These are phyloP conservation scores for Amaranthus tricolor DNA, from an alignment of 179 eudicot genomes.

Conservation along the genomic window DNA sequence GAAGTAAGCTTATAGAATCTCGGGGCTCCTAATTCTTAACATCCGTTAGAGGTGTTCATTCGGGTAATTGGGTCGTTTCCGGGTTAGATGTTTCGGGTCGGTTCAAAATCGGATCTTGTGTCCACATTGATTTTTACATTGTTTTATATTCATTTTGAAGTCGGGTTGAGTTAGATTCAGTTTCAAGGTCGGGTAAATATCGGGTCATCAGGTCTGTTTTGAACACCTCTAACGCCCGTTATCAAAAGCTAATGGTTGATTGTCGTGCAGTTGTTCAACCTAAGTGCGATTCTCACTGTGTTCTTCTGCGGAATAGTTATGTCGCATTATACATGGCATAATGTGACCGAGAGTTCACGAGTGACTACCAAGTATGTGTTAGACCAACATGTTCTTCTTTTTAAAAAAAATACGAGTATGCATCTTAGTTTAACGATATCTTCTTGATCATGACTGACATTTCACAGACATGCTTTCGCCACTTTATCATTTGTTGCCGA, in stretches of 20 bases:
- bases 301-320: conserved; percentile 98
- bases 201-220: too few relatives aligned
- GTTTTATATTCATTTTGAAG: too few relatives aligned
- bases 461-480: conserved; percentile 85
- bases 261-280: conserved; percentile 64
- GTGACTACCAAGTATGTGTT: conserved; percentile 73
- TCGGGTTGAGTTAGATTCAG: too few relatives aligned
- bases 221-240: too few relatives aligned
- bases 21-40: background rate
- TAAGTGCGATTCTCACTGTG: conserved; percentile 93
- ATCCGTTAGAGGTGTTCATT: too few relatives aligned
- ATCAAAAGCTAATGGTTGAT: background rate
- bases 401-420: too few relatives aligned
- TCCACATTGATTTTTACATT: too few relatives aligned
- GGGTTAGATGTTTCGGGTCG: too few relatives aligned
- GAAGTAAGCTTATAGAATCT: conserved; percentile 55
- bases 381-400: too few relatives aligned
- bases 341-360: conserved; percentile 80
- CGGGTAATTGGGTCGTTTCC: too few relatives aligned
- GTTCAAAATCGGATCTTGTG: too few relatives aligned
- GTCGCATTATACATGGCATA: conserved; percentile 99
- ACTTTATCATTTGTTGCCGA: conserved; percentile 88
- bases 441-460: background rate
- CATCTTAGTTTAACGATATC: background rate
- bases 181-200: too few relatives aligned